Evolutionary conservation across 2,329 filamentous ascomycete genomes (phyloP).

Genomic region (Dactylonectria macrodidyma): DNA sequence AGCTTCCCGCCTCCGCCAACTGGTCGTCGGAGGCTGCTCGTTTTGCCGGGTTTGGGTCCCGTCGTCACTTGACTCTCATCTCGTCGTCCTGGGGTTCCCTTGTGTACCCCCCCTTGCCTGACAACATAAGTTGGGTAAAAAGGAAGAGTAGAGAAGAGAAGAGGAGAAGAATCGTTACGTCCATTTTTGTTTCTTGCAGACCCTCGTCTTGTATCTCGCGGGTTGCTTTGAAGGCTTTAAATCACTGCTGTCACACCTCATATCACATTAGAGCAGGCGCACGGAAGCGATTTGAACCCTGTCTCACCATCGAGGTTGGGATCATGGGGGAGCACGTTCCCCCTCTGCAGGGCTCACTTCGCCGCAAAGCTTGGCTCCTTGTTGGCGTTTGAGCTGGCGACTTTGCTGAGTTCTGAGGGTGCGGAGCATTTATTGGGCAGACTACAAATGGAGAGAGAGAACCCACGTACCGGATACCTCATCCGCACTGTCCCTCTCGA

Average conservation of each 20-base stretch:
- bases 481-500: slow-evolving; percentile 17
- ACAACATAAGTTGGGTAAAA: slow-evolving; percentile 8
- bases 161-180: slow-evolving; percentile 3
- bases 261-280: neutral
- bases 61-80: slow-evolving; percentile 7
- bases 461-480: slow-evolving; percentile 27
- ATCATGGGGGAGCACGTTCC: slow-evolving; percentile 10
- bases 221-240: neutral
- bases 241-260: neutral
- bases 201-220: neutral
- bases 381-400: slow-evolving; percentile 3
- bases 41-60: slow-evolving; percentile 13
- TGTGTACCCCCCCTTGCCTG: slow-evolving; percentile 15
- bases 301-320: neutral
- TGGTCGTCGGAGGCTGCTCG: neutral
- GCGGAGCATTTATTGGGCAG: neutral
- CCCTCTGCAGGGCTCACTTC: slow-evolving; percentile 11
- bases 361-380: slow-evolving; percentile 29
- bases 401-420: neutral
- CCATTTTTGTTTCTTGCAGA: neutral
- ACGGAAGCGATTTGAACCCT: slow-evolving; percentile 12
- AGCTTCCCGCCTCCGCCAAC: neutral
- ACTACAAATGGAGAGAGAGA: neutral
- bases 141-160: slow-evolving; percentile 3
- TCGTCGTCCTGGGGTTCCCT: slow-evolving; percentile 20